Conservation (phyloP, 192 early-diverging fungal genomes). For the Backusella mclennaniae region DNA sequence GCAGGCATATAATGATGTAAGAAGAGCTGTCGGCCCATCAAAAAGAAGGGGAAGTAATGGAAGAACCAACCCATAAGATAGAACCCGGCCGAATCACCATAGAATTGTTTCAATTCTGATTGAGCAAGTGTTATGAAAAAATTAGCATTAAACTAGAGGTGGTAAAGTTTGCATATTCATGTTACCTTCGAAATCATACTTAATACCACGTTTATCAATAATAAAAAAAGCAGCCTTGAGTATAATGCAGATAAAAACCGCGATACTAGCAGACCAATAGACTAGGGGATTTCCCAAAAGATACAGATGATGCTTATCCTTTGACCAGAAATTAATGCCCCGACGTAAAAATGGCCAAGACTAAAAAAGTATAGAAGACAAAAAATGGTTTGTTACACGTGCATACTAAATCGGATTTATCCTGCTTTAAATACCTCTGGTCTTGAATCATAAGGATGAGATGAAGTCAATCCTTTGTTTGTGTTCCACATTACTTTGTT, state of each 20-base stretch:
- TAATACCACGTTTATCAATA: constrained; percentile 44
- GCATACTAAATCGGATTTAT: neutral
- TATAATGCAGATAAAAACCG: constrained; percentile 59
- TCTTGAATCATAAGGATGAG: constrained; percentile 94
- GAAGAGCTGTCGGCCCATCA: constrained; percentile 92
- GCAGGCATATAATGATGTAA: constrained; percentile 96
- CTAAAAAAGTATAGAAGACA: constrained; percentile 20
- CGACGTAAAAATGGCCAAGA: constrained; percentile 85
- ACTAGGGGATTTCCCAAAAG: constrained; percentile 90
- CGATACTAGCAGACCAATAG: constrained; percentile 73
- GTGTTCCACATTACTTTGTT: constrained; percentile 90
- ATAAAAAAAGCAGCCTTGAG: constrained; percentile 55
- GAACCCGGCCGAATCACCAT: constrained; percentile 63
- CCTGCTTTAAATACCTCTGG: constrained; percentile 49
- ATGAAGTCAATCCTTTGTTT: constrained; percentile 85
- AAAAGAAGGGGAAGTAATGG: constrained; percentile 91
- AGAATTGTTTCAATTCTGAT: constrained; percentile 39
- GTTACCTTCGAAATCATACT: constrained; percentile 39
- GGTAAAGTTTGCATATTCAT: neutral
- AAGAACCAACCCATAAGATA: constrained; percentile 78
- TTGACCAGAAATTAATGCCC: constrained; percentile 92
- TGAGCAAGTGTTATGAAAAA: neutral
- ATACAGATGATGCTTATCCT: constrained; percentile 78
- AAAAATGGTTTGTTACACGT: neutral
- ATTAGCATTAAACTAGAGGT: neutral